Conservation (phyloP, 2,329 filamentous ascomycete genomes). For the Microdochium nivale region DNA sequence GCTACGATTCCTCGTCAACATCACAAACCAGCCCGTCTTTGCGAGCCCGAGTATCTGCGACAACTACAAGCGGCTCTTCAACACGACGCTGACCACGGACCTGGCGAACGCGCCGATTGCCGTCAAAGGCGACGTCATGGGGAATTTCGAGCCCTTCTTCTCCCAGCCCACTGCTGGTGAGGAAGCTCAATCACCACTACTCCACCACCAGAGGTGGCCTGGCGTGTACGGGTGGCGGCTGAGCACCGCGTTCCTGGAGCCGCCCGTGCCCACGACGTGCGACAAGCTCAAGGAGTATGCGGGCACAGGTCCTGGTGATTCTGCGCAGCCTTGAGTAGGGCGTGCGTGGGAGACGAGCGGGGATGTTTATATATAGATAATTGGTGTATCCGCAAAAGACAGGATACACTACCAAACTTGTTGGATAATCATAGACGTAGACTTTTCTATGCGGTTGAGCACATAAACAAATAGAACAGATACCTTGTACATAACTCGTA, state of each 20-base stretch:
- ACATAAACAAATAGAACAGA: too few species aligned
- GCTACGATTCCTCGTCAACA: conserved; percentile 35
- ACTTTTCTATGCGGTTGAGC: too few species aligned
- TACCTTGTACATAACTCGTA: too few species aligned
- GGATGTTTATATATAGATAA: too few species aligned
- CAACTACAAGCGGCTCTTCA: conserved; percentile 33
- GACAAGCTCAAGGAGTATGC: neutral
- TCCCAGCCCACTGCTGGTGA: neutral
- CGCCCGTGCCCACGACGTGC: conserved; percentile 1
- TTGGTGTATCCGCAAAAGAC: too few species aligned
- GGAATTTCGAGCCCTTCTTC: conserved; percentile 16
- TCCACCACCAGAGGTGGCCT: conserved; percentile 4
- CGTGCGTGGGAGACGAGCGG: neutral
- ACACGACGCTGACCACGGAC: conserved; percentile 29
- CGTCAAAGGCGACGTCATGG: conserved; percentile 13
- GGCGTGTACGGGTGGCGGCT: conserved; percentile 14
- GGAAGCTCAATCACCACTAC: neutral
- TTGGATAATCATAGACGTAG: too few species aligned
- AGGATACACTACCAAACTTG: too few species aligned
- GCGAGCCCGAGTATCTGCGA: conserved; percentile 30
- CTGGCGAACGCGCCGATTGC: conserved; percentile 14
- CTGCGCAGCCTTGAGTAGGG: neutral
- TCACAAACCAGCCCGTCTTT: conserved; percentile 46
- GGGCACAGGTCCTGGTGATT: neutral
- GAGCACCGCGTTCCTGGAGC: conserved; percentile 15